These are phyloP conservation scores for Allium cepa DNA, from an alignment of 106 monocot species.

Conservation along the genomic window DNA sequence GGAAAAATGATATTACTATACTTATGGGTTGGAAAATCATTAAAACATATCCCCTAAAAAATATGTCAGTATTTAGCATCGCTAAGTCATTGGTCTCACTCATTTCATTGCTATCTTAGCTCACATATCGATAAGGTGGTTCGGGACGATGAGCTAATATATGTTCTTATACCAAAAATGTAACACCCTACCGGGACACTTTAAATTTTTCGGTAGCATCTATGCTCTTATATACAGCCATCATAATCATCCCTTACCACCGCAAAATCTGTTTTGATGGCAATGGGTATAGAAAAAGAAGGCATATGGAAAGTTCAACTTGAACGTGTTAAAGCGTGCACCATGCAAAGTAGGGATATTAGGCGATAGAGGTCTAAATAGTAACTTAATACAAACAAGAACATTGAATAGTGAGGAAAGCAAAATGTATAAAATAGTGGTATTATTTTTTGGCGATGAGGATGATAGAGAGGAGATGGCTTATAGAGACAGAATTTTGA, in stretches of 20 bases:
- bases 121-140: background rate
- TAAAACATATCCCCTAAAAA: background rate
- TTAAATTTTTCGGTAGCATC: background rate
- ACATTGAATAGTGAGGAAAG: background rate
- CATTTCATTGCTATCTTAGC: slow-evolving; percentile 18
- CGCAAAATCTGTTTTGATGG: slow-evolving; percentile 4
- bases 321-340: background rate
- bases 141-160: too few species aligned
- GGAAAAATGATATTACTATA: too few species aligned
- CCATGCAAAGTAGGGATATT: slow-evolving; percentile 6
- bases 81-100: slow-evolving; percentile 11
- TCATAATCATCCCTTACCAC: slow-evolving; percentile 7
- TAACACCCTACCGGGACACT: background rate
- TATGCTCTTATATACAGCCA: background rate
- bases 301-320: background rate
- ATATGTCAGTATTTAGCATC: slow-evolving; percentile 13
- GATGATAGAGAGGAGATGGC: slow-evolving; percentile 15
- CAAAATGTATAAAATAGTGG: background rate
- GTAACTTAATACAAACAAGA: background rate
- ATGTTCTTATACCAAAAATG: too few species aligned
- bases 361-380: background rate
- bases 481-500: background rate
- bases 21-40: too few species aligned
- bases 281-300: background rate
- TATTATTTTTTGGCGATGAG: slow-evolving; percentile 3